A percentile compares a stretch with the other conserved stretches of the same genome.
Conservation (phyloP, 768 basidiomycete genomes). For the Psilocybe cyanescens region DNA sequence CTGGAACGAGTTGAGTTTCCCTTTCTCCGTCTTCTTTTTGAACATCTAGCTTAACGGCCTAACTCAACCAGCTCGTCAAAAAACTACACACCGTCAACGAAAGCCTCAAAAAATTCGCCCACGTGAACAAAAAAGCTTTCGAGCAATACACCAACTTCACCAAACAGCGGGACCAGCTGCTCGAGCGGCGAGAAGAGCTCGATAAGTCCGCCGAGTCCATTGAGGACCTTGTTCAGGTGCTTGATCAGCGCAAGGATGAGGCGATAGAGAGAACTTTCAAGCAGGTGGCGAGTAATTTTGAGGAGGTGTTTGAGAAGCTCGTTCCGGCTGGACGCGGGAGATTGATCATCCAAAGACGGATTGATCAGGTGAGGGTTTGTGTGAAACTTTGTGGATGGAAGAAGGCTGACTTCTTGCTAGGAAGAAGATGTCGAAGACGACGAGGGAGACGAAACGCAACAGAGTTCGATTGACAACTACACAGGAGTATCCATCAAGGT, state of each 20-base stretch:
- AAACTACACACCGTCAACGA: slow-evolving; percentile 93
- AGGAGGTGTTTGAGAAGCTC: slow-evolving; percentile 94
- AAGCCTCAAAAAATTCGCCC: slow-evolving; percentile 92
- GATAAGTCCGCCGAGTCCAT: slow-evolving; percentile 91
- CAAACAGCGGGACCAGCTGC: slow-evolving; percentile 92
- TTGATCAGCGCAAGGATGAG: slow-evolving; percentile 97
- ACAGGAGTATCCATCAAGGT: slow-evolving; percentile 97
- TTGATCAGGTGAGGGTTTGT: slow-evolving; percentile 68
- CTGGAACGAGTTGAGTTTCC: slow-evolving; percentile 73
- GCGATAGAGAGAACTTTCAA: slow-evolving; percentile 99
- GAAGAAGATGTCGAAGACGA: slow-evolving; percentile 80
- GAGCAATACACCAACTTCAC: slow-evolving; percentile 99
- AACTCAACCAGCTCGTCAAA: slow-evolving; percentile 73
- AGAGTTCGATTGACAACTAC: slow-evolving; percentile 87
- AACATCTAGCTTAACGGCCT: too few relatives aligned
- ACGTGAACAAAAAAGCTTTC: slow-evolving; percentile 99
- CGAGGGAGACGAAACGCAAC: slow-evolving; percentile 65
- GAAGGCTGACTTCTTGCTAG: slow-evolving; percentile 32
- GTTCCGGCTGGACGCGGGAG: slow-evolving; percentile 93
- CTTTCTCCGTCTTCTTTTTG: background rate
- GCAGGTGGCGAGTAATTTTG: slow-evolving; percentile 96
- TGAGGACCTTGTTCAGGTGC: slow-evolving; percentile 87
- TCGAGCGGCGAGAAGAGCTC: slow-evolving; percentile 86
- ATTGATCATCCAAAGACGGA: slow-evolving; percentile 89
- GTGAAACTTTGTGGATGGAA: background rate